Evolutionary conservation across 2,329 filamentous ascomycete species (phyloP), one percentile per base, ranked within the genome.

Genomic region (Zymoseptoria passerinii): DNA sequence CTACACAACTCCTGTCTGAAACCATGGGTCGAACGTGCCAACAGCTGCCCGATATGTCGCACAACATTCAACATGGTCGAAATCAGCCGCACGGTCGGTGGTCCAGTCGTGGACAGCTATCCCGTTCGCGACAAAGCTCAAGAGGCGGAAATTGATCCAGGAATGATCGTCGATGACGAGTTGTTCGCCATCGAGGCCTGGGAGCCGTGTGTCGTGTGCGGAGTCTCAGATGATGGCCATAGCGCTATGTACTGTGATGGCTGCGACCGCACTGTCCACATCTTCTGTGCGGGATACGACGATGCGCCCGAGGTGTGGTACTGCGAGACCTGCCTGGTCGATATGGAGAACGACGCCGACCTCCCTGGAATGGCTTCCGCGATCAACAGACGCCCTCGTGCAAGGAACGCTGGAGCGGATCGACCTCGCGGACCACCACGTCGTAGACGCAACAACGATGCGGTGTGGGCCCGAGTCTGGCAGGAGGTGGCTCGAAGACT

Each of bases 41-140:
- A 97, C 76, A 96, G 92, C 72, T 99, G 94, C 74, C 94, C 94
- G 51, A 96, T 99, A 74, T 99, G 94, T 76, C 89, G 94, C 66
- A 88, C 90, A 68, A 85, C 83, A 63, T 97, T 99, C 78, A 92
- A 97, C 75, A 78, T 87, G 67, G 92, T 99, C 65, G 85, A 94
- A 72, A 85, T 99, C 61, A 88, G 88, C 73, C 84, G 88, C 70
- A 84, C 81, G 66, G 77, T 91, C 69, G 88, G 90, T 80, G 84
- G 83, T 5, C 74, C 78, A 2, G 77, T 82, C 8, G 67, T 81
- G 35, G 83, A 82, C 27, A 83, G 82, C 19, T 87, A 86, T 70
- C 69, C 77, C 50, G 88, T 94, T 63, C 80, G 90, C 73, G 88
- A 92, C 73, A 91, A 89, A 75, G 88, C 89, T 71, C 94, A 99